Evolutionary conservation across 2,329 filamentous ascomycete species (phyloP), one percentile per base, ranked within the genome.

Genomic region (Colletotrichum destructivum): DNA sequence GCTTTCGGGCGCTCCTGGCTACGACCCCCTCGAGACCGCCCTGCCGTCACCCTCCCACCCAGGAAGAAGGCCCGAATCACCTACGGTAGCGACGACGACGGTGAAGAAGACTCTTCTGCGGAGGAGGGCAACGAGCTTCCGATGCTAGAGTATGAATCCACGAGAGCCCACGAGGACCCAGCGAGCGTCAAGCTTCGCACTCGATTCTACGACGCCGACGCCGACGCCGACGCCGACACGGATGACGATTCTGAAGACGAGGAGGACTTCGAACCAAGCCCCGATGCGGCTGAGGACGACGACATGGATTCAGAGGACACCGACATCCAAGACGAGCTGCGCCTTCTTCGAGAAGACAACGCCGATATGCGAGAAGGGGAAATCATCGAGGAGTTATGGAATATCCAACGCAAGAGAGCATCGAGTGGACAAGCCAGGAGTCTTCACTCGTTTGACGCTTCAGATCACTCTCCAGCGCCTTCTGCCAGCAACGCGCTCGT

Each of bases 1-100:
- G 89, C 94, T 0, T 98, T 96, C 79, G 95, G 96, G 3, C 89
- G 92, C 71, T 91, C 92, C 1, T 90, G 90, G 77, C 83, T 96
- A 11, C 89, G 88, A 76, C 77, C 83, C 1, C 85, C 88, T 0
- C 85, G 86, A 9, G 86, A 87, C 69, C 88, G 94, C 57, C 94
- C 94, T 1, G 79, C 88, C 0, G 84, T 97, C 49, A 83, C 87
- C 15, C 93, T 97, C 18, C 93, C 93, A 0, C 91, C 94, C 1
- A 88, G 91, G 73, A 97, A 96, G 79, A 88, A 89, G 76, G 88
- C 87, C 46, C 86, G 90, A 75, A 76, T 92, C 75, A 79, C 80
- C 13, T 82, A 85, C 66, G 76, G 80, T 12, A 79, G 81, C 23
- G 76, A 77, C 2, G 78, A 81, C 2, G 81, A 81, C 11, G 82